Base-by-base conservation (phyloP, 768 basidiomycete genomes). In the Calocybe indica region DNA sequence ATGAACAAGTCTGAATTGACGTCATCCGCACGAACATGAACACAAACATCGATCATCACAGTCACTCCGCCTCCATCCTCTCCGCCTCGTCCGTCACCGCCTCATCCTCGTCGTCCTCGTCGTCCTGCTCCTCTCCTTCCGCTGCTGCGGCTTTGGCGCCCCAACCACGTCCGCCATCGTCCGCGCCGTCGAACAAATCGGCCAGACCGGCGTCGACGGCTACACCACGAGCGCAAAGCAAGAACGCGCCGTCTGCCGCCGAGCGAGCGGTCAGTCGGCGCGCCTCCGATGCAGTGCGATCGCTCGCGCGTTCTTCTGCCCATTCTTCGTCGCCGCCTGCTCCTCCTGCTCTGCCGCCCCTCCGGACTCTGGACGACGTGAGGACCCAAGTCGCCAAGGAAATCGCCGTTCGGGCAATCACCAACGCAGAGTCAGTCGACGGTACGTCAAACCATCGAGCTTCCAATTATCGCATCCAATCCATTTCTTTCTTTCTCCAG, bases 341-440 rank as follows among this genome's bases (percentile, higher is more conserved):
- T 7, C 28, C 45, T 10, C 45, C 43, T 34, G 39, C 13, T 11
- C 43, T 37, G 11, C 35, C 52, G 30, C 43, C 64, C 5, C 60
- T 55, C n/a, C 74, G 78, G 12, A 83, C 80, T 0, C 61, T 86
- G n/a, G 78, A 76, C 38, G 77, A 76, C 49, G 71, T 85, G 7
- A 75, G 80, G 12, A 69, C 75, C 22, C 79, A 83, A 53, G 82
- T 82, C 11, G 76, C 83, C 0, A 63, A 72, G 37, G 72, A 76
- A 50, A 69, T 85, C 43, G 82, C 81, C 4, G 60, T 81, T 7
- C 73, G 75, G 22, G 68, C 76, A 2, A 68, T 82, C 50, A 75
- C 66, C 33, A 74, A 75, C 48, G 70, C 78, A 1, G 69, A 75
- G 54, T 54, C 54, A 1, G 52, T 76, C 30, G 79, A 85, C 52